Evolutionary conservation across 2,329 filamentous ascomycete species (phyloP), one percentile per base, ranked within the genome.

Genomic region (Calonectria multiphialidica): DNA sequence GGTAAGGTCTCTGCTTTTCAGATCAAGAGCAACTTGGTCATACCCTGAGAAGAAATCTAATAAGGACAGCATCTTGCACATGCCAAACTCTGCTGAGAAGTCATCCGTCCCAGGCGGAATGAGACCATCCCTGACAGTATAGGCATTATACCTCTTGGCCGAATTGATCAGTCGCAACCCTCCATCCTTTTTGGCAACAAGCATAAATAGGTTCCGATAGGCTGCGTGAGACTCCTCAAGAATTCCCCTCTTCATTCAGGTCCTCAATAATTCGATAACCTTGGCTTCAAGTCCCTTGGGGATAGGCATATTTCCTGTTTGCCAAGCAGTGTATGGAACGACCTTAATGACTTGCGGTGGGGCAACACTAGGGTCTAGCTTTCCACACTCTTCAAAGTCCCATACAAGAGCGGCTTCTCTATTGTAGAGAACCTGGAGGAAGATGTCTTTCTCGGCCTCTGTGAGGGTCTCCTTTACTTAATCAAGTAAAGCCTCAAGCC

Each of bases 1-100:
- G 2, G 35, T 66, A 2, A 66, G 23, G 18, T 66, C 63, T 13
- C 15, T 28, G 35, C 63, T 66, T n/a, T 57, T 35, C 28, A 30
- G 15, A 1, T 33, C 23, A 10, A 66, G 18, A 8, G 23, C 13
- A 2, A 67, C 10, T n/a, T 67, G 28, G 13, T 67, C 10, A 45
- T 67, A 67, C 10, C 25, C 9, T 18, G 7, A 66, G 23, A 57
- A 66, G 47, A 66, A 47, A 10, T 66, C 49, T 13, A 67, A 30
- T 13, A 67, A 28, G 0, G 3, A 28, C n/a, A 59, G 28, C 3
- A 67, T 23, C n/a, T 37, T 37, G 12, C 23, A 61, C 9, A 67
- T 67, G 2, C 1, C 30, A 12, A 61, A 13, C 16, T 61, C 37
- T 12, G 18, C 18, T 13, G 18, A 66, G 18, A 66, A 66, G 1